Evolutionary conservation across 495 filamentous ascomycete genomes (phyloP).

Genomic region (Xylaria cubensis): DNA sequence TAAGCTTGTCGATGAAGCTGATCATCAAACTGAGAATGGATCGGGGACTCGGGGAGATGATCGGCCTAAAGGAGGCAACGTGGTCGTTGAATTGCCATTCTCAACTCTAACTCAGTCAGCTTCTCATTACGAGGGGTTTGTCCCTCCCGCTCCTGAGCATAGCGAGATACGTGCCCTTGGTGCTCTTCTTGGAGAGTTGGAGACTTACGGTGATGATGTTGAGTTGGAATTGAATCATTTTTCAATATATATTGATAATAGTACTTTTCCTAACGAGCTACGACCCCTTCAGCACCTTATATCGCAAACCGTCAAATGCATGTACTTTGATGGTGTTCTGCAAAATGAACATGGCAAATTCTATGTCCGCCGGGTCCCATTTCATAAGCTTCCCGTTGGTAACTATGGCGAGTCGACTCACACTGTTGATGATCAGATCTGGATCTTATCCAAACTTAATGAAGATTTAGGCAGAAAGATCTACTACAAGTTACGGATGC

Average conservation of each 20-base stretch:
- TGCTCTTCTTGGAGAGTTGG: slow-evolving; percentile 30
- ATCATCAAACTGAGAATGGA: neutral
- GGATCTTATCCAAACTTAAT: slow-evolving; percentile 60
- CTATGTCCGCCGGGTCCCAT: slow-evolving; percentile 62
- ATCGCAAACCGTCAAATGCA: slow-evolving; percentile 43
- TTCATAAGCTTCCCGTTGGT: slow-evolving; percentile 65
- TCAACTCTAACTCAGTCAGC: slow-evolving; percentile 37
- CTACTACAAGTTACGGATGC: slow-evolving; percentile 66
- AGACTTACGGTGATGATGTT: slow-evolving; percentile 38
- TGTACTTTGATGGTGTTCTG: slow-evolving; percentile 68
- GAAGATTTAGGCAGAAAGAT: slow-evolving; percentile 44
- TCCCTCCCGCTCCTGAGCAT: slow-evolving; percentile 30
- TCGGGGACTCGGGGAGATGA: neutral
- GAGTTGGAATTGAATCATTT: slow-evolving; percentile 60
- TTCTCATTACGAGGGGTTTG: slow-evolving; percentile 34
- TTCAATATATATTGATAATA: slow-evolving; percentile 52
- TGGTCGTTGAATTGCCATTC: slow-evolving; percentile 35
- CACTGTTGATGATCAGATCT: slow-evolving; percentile 60
- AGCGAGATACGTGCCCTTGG: slow-evolving; percentile 41
- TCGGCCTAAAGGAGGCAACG: neutral
- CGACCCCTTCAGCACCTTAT: slow-evolving; percentile 58
- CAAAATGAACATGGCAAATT: slow-evolving; percentile 45
- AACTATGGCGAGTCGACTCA: slow-evolving; percentile 62
- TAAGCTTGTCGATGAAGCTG: neutral
- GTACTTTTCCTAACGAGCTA: slow-evolving; percentile 52